Evolutionary conservation across 2,329 filamentous ascomycete species (phyloP).

Genomic region (Claviceps arundinis): DNA sequence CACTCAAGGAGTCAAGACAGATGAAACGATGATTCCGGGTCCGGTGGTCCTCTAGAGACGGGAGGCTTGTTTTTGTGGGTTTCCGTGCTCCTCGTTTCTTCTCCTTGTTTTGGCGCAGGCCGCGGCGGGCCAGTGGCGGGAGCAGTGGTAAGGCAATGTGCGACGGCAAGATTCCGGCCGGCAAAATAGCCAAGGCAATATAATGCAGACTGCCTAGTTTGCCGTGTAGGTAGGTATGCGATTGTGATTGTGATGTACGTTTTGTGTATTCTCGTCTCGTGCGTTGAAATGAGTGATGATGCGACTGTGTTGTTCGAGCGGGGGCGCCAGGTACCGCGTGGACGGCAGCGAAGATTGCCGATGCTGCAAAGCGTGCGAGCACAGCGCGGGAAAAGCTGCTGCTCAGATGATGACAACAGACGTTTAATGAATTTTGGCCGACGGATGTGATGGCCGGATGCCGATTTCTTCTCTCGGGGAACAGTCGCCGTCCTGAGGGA

Average conservation of each 20-base stretch:
- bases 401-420: too few relatives aligned
- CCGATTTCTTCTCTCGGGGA: too few relatives aligned
- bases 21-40: not conserved
- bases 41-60: not conserved
- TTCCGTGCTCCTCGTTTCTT: not conserved
- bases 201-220: too few relatives aligned
- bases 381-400: too few relatives aligned
- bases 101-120: constrained; percentile 1
- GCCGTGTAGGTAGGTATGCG: too few relatives aligned
- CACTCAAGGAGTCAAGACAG: not conserved
- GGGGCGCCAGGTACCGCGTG: not conserved
- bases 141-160: not conserved
- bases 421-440: too few relatives aligned
- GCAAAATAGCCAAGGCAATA: not conserved
- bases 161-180: not conserved
- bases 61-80: not conserved
- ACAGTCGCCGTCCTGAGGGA: too few relatives aligned
- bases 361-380: too few relatives aligned
- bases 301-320: not conserved
- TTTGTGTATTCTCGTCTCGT: too few relatives aligned
- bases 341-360: not conserved
- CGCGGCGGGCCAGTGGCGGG: constrained; percentile 1
- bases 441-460: too few relatives aligned
- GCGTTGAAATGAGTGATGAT: too few relatives aligned
- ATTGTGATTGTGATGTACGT: too few relatives aligned